A percentile compares a stretch with the other conserved stretches of the same genome.
Conservation (phyloP, 1,284 basidiomycete genomes). For the Malassezia japonica region DNA sequence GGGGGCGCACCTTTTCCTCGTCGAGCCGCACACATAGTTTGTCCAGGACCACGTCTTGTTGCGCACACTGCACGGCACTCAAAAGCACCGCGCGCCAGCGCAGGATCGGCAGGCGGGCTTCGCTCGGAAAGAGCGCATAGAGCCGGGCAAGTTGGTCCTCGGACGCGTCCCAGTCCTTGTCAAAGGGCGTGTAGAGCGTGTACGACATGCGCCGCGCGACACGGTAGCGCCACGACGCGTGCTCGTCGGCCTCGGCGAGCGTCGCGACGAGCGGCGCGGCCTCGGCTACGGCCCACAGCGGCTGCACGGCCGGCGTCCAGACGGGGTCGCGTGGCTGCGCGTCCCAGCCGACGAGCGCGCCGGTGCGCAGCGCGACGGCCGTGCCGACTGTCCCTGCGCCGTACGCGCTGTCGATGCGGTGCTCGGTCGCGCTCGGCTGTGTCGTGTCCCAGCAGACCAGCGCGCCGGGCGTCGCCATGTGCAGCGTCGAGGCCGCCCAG, state of each 20-base stretch:
- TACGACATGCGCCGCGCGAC: constrained; percentile 7
- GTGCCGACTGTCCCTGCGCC: not conserved
- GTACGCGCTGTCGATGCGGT: not conserved
- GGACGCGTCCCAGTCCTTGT: not conserved
- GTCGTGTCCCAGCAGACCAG: not conserved
- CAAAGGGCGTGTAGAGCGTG: not conserved
- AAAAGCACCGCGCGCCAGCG: constrained; percentile 9
- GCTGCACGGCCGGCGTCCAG: not conserved
- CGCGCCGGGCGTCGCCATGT: constrained; percentile 1
- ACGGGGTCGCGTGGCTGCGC: not conserved
- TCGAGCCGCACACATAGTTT: not conserved
- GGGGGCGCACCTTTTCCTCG: not conserved
- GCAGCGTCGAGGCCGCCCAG: not conserved
- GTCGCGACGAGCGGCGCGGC: not conserved
- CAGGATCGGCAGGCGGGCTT: not conserved
- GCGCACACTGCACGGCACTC: not conserved
- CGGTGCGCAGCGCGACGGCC: not conserved
- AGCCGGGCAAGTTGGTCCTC: not conserved
- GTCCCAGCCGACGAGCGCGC: not conserved
- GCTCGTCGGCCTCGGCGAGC: constrained; percentile 8
- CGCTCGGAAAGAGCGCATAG: not conserved
- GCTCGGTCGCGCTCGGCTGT: not conserved
- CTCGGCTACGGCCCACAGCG: constrained; percentile 7
- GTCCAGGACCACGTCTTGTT: not conserved
- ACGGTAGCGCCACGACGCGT: constrained; percentile 14